Conservation (phyloP, 148 eudicot species). For the Simmondsia chinensis region DNA sequence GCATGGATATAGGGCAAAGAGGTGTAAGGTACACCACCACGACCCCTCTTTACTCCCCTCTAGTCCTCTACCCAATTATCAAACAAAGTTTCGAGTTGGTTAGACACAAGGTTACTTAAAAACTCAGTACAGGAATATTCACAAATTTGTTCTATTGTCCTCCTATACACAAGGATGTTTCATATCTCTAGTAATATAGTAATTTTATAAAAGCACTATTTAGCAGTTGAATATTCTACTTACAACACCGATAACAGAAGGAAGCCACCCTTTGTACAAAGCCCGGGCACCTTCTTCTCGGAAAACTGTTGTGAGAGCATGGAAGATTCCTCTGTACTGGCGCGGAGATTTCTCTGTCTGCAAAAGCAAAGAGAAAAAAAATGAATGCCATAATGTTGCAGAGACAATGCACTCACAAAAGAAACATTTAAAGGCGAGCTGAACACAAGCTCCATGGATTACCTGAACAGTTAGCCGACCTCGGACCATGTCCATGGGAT, state of each 20-base stretch:
- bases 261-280: conserved; percentile 89
- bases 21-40: too few species aligned
- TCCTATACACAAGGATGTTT: too few species aligned
- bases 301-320: conserved; percentile 68
- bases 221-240: conserved; percentile 17
- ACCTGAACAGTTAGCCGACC: conserved; percentile 95
- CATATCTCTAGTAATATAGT: too few species aligned
- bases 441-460: neutral
- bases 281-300: conserved; percentile 84
- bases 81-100: too few species aligned
- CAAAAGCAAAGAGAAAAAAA: conserved; percentile 3
- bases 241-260: conserved; percentile 98
- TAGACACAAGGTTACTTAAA: too few species aligned
- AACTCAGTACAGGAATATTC: too few species aligned
- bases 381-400: too few species aligned
- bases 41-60: too few species aligned
- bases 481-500: conserved; percentile 94
- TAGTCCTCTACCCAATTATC: too few species aligned
- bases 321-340: conserved; percentile 75
- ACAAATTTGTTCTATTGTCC: too few species aligned
- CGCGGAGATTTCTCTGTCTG: conserved; percentile 80
- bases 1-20: too few species aligned
- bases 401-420: too few species aligned
- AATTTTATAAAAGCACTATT: neutral
- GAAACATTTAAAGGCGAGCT: neutral